Conservation (phyloP, 495 filamentous ascomycete genomes). For the Neurospora intermedia region DNA sequence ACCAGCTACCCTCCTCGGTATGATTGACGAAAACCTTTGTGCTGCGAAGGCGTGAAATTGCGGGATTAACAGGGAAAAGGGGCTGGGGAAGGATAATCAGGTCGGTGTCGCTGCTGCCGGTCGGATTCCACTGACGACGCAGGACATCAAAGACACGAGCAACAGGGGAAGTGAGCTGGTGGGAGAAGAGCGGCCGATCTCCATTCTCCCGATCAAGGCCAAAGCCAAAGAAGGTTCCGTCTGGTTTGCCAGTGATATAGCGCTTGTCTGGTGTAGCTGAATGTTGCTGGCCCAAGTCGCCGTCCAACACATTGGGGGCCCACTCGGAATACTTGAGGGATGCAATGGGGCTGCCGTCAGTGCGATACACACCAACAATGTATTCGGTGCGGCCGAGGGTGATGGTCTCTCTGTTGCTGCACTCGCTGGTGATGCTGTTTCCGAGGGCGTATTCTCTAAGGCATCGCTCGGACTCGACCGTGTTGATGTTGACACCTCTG, state of each 20-base stretch:
- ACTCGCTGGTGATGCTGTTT: conserved; percentile 58
- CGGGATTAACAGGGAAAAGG: conserved; percentile 48
- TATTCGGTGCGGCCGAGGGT: conserved; percentile 81
- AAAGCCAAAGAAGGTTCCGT: conserved; percentile 78
- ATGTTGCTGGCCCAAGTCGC: conserved; percentile 78
- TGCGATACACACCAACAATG: conserved; percentile 69
- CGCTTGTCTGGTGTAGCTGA: conserved; percentile 67
- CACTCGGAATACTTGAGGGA: conserved; percentile 92
- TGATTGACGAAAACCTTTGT: conserved; percentile 76
- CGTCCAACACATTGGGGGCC: conserved; percentile 85
- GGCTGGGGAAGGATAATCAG: conserved; percentile 85
- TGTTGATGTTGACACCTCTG: conserved; percentile 28
- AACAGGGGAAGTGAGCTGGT: conserved; percentile 72
- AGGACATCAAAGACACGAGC: conserved; percentile 86
- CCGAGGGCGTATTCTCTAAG: conserved; percentile 48
- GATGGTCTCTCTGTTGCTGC: conserved; percentile 58
- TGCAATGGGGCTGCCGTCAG: conserved; percentile 67
- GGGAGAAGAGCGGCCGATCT: conserved; percentile 33
- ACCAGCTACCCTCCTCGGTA: conserved; percentile 80
- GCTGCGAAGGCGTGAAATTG: conserved; percentile 46
- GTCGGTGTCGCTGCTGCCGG: conserved; percentile 41
- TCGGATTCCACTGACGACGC: conserved; percentile 48
- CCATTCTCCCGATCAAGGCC: conserved; percentile 44
- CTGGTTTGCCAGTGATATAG: conserved; percentile 78
- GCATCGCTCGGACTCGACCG: conserved; percentile 43